A percentile compares a stretch with the other conserved stretches of the same genome.
Conservation (phyloP, 345 rosid species). For the Syzygium grande region DNA sequence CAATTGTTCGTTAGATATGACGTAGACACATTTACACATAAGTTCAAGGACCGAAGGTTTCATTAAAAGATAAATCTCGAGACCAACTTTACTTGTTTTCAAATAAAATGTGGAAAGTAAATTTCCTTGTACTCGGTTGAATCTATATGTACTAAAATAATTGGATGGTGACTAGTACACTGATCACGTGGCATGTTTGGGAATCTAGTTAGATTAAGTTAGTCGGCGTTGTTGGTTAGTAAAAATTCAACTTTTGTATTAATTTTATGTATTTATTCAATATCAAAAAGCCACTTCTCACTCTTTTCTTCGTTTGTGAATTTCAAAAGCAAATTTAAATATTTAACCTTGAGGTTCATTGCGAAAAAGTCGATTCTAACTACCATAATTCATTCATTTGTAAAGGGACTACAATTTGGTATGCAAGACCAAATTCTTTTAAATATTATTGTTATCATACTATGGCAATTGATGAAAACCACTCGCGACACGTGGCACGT, state of each 20-base stretch:
- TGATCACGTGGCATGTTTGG: too few relatives aligned
- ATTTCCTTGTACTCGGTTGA: not conserved
- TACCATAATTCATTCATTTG: not conserved
- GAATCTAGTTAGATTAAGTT: not conserved
- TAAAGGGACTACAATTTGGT: not conserved
- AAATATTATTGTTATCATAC: too few relatives aligned
- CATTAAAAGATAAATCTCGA: too few relatives aligned
- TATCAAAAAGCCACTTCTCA: not conserved
- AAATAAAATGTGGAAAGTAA: too few relatives aligned
- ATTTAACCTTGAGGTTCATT: not conserved
- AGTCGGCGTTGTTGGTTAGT: too few relatives aligned
- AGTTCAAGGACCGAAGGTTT: accelerated
- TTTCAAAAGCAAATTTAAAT: too few relatives aligned
- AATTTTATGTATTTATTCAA: too few relatives aligned
- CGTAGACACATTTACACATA: not conserved
- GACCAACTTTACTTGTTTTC: too few relatives aligned
- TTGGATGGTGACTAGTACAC: not conserved
- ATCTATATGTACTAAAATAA: not conserved
- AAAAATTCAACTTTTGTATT: too few relatives aligned
- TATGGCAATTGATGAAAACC: not conserved
- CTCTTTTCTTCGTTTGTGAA: not conserved
- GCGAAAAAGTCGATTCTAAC: not conserved
- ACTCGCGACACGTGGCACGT: not conserved
- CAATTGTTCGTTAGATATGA: too few relatives aligned
- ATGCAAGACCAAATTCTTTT: not conserved